Evolutionary conservation across 768 basidiomycete genomes (phyloP).

Genomic region (Agaricus subrufescens): DNA sequence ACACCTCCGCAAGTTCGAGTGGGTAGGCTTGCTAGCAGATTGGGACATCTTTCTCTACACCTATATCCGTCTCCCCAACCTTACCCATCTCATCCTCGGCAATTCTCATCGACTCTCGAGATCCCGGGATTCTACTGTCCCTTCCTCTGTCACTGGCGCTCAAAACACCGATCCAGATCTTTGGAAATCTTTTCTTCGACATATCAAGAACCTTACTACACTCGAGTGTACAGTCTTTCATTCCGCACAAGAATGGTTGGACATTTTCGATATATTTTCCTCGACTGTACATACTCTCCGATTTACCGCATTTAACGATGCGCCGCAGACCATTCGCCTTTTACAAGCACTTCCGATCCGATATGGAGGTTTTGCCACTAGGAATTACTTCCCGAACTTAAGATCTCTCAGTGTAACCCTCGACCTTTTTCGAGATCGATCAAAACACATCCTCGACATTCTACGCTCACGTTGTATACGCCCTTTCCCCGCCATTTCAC

Average conservation of each 20-base stretch:
- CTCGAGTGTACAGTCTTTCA: background rate
- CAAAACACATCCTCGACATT: background rate
- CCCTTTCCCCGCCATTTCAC: background rate
- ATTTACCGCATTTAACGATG: background rate
- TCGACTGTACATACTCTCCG: background rate
- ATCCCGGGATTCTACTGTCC: background rate
- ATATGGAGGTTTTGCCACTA: background rate
- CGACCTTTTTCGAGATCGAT: background rate
- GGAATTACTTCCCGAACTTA: background rate
- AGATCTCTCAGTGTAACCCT: background rate
- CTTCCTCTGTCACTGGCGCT: background rate
- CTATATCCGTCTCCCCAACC: background rate
- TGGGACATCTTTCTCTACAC: conserved; percentile 6
- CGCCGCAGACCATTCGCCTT: background rate
- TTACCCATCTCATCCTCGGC: background rate
- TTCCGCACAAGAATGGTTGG: background rate
- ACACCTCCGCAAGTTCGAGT: conserved; percentile 7
- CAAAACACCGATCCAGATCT: background rate
- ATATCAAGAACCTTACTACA: background rate
- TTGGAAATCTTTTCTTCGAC: conserved; percentile 1
- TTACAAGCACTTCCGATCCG: background rate
- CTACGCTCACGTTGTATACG: background rate
- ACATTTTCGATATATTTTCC: background rate
- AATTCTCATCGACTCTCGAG: background rate
- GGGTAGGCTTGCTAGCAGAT: background rate